Evolutionary conservation across 2,329 filamentous ascomycete species (phyloP).

Genomic region (Fusarium nematophilum): DNA sequence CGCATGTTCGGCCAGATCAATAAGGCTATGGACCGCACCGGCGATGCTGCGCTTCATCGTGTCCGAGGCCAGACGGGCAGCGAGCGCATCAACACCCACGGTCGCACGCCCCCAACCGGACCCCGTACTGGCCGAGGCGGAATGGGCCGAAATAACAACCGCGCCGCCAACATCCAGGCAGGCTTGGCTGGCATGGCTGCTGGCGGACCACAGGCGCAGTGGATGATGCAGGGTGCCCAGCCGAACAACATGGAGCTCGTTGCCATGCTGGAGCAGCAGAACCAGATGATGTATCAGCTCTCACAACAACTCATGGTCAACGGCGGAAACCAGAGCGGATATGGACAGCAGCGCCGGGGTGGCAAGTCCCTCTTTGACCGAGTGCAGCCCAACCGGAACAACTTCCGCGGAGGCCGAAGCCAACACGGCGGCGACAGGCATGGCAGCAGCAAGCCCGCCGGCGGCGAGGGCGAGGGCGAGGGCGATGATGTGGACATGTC

Average conservation of each 20-base stretch:
- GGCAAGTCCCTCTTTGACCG: constrained; percentile 80
- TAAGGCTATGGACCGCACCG: constrained; percentile 81
- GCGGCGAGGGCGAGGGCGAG: constrained; percentile 51
- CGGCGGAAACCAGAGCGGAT: constrained; percentile 57
- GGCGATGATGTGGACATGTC: constrained; percentile 74
- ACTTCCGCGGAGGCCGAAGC: constrained; percentile 63
- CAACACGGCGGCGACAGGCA: constrained; percentile 53
- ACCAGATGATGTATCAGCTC: constrained; percentile 84
- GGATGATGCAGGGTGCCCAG: constrained; percentile 61
- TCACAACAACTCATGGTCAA: constrained; percentile 71
- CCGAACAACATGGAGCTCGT: constrained; percentile 67
- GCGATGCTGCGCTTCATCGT: constrained; percentile 82
- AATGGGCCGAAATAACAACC: constrained; percentile 62
- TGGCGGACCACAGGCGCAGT: constrained; percentile 51
- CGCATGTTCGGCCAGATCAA: constrained; percentile 87
- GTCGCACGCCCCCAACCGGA: constrained; percentile 76
- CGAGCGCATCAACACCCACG: constrained; percentile 85
- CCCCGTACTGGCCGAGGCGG: constrained; percentile 68
- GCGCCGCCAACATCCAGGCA: constrained; percentile 61
- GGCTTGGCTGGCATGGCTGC: constrained; percentile 60
- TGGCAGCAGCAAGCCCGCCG: constrained; percentile 50
- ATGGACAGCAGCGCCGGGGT: constrained; percentile 50
- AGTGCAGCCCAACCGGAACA: constrained; percentile 65
- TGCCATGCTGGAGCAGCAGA: constrained; percentile 89
- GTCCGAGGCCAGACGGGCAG: constrained; percentile 77